Base-by-base conservation (phyloP, 768 basidiomycete species). In the Podaxis sp. region DNA sequence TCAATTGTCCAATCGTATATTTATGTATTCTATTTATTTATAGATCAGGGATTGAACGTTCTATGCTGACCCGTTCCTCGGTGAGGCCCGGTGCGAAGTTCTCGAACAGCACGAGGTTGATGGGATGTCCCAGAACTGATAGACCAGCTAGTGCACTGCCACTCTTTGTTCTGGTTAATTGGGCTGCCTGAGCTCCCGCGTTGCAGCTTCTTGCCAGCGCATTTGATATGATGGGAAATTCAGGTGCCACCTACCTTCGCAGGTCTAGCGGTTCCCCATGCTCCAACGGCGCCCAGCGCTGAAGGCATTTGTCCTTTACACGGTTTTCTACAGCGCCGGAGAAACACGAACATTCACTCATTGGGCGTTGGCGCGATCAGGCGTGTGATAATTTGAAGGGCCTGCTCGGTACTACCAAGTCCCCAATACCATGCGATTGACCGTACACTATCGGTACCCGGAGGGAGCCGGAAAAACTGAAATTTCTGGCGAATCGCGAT, bases 11-110 rank as follows among this genome's bases (percentile, higher is more conserved):
- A 19, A 40, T n/a, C 33, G 38, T 40, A 36, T 55, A 55, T 38
- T 38, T 40, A 55, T 58, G 43, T 58, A 46, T 58, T 29, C 29
- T 37, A 58, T 49, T 41, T 57, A 57, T 57, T 58, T 58, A 58
- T 58, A 58, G 57, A 58, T n/a, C 11, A 57, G 19, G 25, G 22
- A 29, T 29, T 25, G 25, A 17, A 13, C 43, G 19, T 58, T 17
- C 25, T 36, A 9, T 22, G 13, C 43, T 29, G 57, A 58, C 27
- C 57, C 47, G 57, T 50, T 33, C 9, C 19, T 33, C 29, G 17
- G 33, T 36, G 29, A 19, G 41, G 22, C 22, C 17, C 19, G 19
- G 24, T 27, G 37, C 55, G 13, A 47, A 36, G 6, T 36, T 50
- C 55, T 24, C 15, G 13, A 49, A 46, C 29, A 4, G 38, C 54